Percentiles rank a stretch among this genome's conserved stretches.
These are phyloP conservation scores for Dysphania ambrosioides DNA, from an alignment of 148 eudicot genomes.

Conservation along the genomic window DNA sequence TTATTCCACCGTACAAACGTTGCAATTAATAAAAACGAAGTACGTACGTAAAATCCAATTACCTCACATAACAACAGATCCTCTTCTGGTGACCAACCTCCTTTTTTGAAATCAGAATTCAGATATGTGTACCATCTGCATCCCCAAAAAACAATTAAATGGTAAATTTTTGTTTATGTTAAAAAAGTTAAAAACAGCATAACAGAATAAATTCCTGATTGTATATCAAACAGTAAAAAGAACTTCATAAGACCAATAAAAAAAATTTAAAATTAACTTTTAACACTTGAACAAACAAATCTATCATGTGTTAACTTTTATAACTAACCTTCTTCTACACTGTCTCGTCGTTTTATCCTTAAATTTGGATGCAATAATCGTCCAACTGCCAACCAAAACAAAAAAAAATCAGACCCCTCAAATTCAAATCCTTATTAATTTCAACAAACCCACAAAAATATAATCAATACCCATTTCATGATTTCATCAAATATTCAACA, in stretches of 20 bases:
- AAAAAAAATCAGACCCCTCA: slow-evolving; percentile 10
- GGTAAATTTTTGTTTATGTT: not conserved
- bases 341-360: slow-evolving; percentile 90
- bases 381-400: slow-evolving; percentile 58
- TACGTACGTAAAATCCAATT: slow-evolving; percentile 1
- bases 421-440: too few relatives aligned
- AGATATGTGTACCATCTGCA: slow-evolving; percentile 91
- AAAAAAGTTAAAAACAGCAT: slow-evolving; percentile 1
- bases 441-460: slow-evolving; percentile 17
- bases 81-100: slow-evolving; percentile 98
- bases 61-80: slow-evolving; percentile 97
- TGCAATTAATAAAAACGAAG: not conserved
- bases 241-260: slow-evolving; percentile 12
- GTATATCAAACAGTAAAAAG: not conserved
- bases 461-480: slow-evolving; percentile 12
- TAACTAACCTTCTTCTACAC: slow-evolving; percentile 83
- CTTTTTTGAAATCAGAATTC: slow-evolving; percentile 92
- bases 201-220: slow-evolving; percentile 7
- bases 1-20: not conserved
- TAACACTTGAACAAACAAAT: slow-evolving; percentile 3
- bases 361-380: slow-evolving; percentile 82
- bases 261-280: slow-evolving; percentile 14
- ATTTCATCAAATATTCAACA: not conserved
- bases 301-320: not conserved
- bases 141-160: not conserved